phyloP scores from a whole-genome alignment of 176 grass and related monocot species.

The Eragrostis nindensis region DNA sequence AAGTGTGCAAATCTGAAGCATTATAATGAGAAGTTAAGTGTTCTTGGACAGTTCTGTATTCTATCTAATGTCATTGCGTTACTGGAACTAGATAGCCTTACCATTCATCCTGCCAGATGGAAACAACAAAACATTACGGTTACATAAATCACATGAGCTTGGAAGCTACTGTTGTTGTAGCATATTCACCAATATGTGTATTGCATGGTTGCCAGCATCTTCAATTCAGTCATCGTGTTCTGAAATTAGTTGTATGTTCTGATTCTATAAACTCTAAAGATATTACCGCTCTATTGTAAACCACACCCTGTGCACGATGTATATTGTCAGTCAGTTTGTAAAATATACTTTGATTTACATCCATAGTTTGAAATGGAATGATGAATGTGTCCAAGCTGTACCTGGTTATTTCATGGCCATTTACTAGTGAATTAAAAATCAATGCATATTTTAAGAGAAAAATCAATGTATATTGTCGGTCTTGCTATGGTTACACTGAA shows the following conservation, averaged over 20 bases:
- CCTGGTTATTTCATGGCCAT: not conserved
- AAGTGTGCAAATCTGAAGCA: constrained; percentile 1
- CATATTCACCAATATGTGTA: not conserved
- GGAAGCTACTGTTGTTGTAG: not conserved
- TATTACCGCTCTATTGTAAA: not conserved
- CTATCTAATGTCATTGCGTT: not conserved
- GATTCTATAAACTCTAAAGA: not conserved
- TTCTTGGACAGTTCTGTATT: not conserved
- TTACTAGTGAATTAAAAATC: not conserved
- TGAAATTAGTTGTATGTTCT: not conserved
- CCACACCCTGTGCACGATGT: not conserved
- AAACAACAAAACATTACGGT: not conserved
- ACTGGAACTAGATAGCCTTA: not conserved
- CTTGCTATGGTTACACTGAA: constrained; percentile 12
- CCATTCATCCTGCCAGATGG: constrained; percentile 6
- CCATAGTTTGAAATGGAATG: constrained; percentile 1
- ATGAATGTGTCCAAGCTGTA: not conserved
- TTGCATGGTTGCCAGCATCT: not conserved
- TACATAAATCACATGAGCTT: not conserved
- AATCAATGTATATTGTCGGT: not conserved
- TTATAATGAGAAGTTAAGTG: not conserved
- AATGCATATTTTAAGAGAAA: not conserved
- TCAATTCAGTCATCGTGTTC: not conserved
- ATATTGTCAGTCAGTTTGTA: constrained; percentile 13
- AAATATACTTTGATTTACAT: not conserved